A percentile compares a stretch with the other conserved stretches of the same genome.
These are phyloP conservation scores for Astraeus odoratus DNA, from an alignment of 768 basidiomycete genomes.

Conservation along the genomic window DNA sequence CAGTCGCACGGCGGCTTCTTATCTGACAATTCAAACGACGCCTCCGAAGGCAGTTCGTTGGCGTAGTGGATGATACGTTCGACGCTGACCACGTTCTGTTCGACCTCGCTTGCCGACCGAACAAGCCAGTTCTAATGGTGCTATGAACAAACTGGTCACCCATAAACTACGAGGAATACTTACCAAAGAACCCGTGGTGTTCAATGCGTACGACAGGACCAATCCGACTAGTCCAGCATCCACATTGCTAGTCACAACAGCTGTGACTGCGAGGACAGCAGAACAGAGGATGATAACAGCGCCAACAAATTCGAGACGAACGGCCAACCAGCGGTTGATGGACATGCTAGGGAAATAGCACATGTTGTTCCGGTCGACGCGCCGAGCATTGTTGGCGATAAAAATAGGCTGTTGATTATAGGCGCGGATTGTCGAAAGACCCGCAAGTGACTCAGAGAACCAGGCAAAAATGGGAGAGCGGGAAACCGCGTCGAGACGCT, in stretches of 20 bases:
- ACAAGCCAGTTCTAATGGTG: conserved; percentile 68
- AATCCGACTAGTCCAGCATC: conserved; percentile 87
- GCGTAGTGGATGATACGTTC: conserved; percentile 85
- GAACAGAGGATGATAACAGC: conserved; percentile 71
- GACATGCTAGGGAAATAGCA: conserved; percentile 66
- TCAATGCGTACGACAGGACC: conserved; percentile 79
- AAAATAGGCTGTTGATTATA: conserved; percentile 69
- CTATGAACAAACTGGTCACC: conserved; percentile 2
- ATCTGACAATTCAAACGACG: conserved; percentile 61
- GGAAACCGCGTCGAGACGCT: conserved; percentile 83
- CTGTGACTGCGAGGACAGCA: conserved; percentile 57
- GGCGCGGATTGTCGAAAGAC: conserved; percentile 78
- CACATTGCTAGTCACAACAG: conserved; percentile 68
- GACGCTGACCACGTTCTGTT: conserved; percentile 85
- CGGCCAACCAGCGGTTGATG: conserved; percentile 79
- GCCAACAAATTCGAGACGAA: conserved; percentile 81
- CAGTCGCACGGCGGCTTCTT: conserved; percentile 49
- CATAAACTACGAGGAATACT: conserved; percentile 17
- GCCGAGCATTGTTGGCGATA: conserved; percentile 56
- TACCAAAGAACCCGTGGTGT: conserved; percentile 76
- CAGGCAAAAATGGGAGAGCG: conserved; percentile 88
- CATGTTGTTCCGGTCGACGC: conserved; percentile 83
- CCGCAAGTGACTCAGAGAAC: conserved; percentile 73
- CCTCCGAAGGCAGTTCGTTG: conserved; percentile 59
- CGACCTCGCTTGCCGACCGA: conserved; percentile 78